Percentiles rank a stretch among this genome's conserved stretches.
Evolutionary conservation across 2,329 filamentous ascomycete genomes (phyloP).

Genomic region (Alternaria panax): DNA sequence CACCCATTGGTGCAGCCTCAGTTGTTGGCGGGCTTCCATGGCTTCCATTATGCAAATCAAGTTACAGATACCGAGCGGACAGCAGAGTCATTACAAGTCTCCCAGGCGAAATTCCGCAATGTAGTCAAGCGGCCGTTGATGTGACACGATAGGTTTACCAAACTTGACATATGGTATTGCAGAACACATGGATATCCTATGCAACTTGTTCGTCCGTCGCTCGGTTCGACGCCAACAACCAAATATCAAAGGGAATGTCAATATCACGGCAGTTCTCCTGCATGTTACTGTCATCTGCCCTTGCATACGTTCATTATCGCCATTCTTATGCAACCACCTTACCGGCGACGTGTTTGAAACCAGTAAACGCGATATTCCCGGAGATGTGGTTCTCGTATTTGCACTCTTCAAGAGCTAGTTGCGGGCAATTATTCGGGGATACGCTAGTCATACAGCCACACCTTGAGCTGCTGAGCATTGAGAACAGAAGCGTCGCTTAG

Average conservation of each 20-base stretch:
- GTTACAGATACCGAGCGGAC: too few species aligned
- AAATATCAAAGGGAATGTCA: neutral
- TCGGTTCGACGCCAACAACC: neutral
- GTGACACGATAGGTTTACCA: too few species aligned
- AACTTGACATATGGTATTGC: too few species aligned
- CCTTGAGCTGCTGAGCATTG: neutral
- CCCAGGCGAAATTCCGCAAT: too few species aligned
- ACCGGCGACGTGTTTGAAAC: neutral
- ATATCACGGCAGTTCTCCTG: neutral
- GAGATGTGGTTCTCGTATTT: neutral
- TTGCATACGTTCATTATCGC: neutral
- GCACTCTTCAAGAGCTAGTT: neutral
- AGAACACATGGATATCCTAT: too few species aligned
- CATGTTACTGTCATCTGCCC: neutral
- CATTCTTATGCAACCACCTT: neutral
- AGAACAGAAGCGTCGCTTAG: neutral
- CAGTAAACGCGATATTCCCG: neutral
- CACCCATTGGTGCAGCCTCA: neutral
- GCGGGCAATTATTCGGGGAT: neutral
- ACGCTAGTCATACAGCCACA: conserved; percentile 1
- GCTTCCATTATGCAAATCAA: too few species aligned
- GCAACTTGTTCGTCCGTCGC: neutral
- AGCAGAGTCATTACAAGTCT: too few species aligned
- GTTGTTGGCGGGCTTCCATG: too few species aligned
- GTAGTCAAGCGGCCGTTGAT: too few species aligned